phyloP scores from a whole-genome alignment of 176 grass and related monocot species.

The Lolium rigidum region DNA sequence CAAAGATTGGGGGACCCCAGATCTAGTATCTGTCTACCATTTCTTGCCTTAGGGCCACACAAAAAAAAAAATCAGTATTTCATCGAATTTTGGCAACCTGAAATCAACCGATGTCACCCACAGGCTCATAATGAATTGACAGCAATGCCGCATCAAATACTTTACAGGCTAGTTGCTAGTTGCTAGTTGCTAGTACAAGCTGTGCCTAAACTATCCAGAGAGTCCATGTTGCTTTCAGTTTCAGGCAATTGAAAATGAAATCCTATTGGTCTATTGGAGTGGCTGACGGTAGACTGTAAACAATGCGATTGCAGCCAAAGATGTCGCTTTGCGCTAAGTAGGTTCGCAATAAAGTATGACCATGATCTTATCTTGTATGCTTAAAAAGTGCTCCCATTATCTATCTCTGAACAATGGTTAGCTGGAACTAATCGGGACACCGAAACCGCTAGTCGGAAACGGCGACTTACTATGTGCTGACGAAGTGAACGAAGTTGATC shows the following conservation, averaged over 20 bases:
- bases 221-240: conserved; percentile 27
- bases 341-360: conserved; percentile 48
- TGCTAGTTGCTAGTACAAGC: conserved; percentile 21
- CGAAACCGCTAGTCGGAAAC: conserved; percentile 39
- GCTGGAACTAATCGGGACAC: conserved; percentile 35
- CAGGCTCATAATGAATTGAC: conserved; percentile 19
- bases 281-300: conserved; percentile 27
- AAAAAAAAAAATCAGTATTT: conserved; percentile 22
- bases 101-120: conserved; percentile 39
- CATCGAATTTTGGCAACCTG: conserved; percentile 40
- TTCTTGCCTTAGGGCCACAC: conserved; percentile 42
- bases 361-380: conserved; percentile 53
- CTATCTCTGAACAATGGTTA: conserved; percentile 30
- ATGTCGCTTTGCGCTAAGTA: conserved; percentile 40
- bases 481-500: neutral
- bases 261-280: conserved; percentile 16
- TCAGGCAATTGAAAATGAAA: conserved; percentile 42
- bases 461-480: conserved; percentile 12
- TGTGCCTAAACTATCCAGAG: conserved; percentile 40
- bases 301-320: conserved; percentile 34
- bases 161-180: conserved; percentile 32
- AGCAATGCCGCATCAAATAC: conserved; percentile 32
- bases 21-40: conserved; percentile 39
- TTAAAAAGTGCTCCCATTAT: conserved; percentile 47
- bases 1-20: conserved; percentile 48